Evolutionary conservation across 805 yeast genomes (phyloP).

Genomic region (Schwanniomyces yamadae): DNA sequence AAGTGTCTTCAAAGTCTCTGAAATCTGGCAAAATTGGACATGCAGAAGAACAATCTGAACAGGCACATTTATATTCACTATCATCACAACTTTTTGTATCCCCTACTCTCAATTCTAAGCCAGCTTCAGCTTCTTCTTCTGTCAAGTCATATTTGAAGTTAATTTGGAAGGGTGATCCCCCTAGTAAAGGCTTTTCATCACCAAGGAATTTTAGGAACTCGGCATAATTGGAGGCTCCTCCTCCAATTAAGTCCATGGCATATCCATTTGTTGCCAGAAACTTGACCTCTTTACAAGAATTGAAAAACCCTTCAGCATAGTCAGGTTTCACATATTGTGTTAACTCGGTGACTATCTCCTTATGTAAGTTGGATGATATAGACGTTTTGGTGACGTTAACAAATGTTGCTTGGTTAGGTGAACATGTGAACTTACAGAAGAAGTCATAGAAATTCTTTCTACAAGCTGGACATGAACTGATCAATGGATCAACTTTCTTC

Average conservation of each 20-base stretch:
- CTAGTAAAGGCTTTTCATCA: slow-evolving; percentile 88
- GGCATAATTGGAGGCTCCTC: slow-evolving; percentile 80
- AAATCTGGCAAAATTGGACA: slow-evolving; percentile 70
- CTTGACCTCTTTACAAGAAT: slow-evolving; percentile 86
- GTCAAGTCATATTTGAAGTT: slow-evolving; percentile 56
- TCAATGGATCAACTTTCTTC: slow-evolving; percentile 40
- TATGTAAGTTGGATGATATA: slow-evolving; percentile 47
- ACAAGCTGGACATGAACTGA: slow-evolving; percentile 81
- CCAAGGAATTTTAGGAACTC: slow-evolving; percentile 86
- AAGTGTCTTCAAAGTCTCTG: slow-evolving; percentile 31
- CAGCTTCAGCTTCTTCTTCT: slow-evolving; percentile 12
- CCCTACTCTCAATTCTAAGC: slow-evolving; percentile 25
- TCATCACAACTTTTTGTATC: slow-evolving; percentile 58
- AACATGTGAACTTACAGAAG: slow-evolving; percentile 87
- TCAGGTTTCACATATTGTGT: slow-evolving; percentile 57
- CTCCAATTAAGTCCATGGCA: slow-evolving; percentile 96
- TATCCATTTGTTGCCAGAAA: slow-evolving; percentile 93
- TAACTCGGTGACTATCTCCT: slow-evolving; percentile 67
- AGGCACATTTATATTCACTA: slow-evolving; percentile 71
- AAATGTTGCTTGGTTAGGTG: slow-evolving; percentile 76
- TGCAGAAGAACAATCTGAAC: slow-evolving; percentile 80
- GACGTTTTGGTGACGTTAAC: slow-evolving; percentile 61
- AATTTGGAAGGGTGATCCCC: slow-evolving; percentile 96
- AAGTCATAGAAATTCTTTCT: slow-evolving; percentile 77
- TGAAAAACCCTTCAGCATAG: slow-evolving; percentile 66